A percentile compares a stretch with the other conserved stretches of the same genome.
phyloP scores from a whole-genome alignment of 306 rosid genomes.

The Potentilla sterilis region DNA sequence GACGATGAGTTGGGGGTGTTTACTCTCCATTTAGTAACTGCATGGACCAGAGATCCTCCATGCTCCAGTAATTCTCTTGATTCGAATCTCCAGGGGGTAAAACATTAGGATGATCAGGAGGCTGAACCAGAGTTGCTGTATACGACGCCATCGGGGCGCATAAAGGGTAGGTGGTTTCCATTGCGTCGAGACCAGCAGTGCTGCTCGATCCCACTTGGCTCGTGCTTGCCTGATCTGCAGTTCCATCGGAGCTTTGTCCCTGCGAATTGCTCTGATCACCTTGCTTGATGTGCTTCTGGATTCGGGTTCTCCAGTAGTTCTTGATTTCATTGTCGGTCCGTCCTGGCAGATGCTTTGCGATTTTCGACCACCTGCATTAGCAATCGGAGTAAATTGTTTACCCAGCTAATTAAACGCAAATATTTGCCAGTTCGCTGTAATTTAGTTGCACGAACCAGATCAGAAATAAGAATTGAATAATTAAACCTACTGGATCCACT shows the following conservation, averaged over 20 bases:
- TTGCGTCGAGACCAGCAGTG: conserved; percentile 31
- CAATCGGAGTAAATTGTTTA: background rate
- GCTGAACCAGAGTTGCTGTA: conserved; percentile 31
- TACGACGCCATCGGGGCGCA: conserved; percentile 28
- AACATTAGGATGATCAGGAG: conserved; percentile 30
- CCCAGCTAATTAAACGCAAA: background rate
- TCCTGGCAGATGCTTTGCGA: conserved; percentile 93
- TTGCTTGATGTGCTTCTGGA: conserved; percentile 94
- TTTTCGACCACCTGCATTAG: conserved; percentile 85
- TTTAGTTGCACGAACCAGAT: background rate
- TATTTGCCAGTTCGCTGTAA: background rate
- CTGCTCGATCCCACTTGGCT: conserved; percentile 29
- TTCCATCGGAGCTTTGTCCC: conserved; percentile 39
- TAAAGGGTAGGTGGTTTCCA: conserved; percentile 36
- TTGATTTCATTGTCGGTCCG: conserved; percentile 95
- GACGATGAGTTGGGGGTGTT: conserved; percentile 3
- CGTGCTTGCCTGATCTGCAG: conserved; percentile 40
- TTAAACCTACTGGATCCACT: background rate
- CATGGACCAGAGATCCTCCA: conserved; percentile 97
- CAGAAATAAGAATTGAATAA: background rate
- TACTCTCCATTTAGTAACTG: conserved; percentile 63
- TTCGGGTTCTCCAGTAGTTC: conserved; percentile 97
- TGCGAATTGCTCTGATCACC: conserved; percentile 32
- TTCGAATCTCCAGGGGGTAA: background rate
- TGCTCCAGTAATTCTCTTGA: conserved; percentile 54